These are phyloP conservation scores for Cucurbita moschata DNA, from an alignment of 306 rosid species.

Conservation along the genomic window DNA sequence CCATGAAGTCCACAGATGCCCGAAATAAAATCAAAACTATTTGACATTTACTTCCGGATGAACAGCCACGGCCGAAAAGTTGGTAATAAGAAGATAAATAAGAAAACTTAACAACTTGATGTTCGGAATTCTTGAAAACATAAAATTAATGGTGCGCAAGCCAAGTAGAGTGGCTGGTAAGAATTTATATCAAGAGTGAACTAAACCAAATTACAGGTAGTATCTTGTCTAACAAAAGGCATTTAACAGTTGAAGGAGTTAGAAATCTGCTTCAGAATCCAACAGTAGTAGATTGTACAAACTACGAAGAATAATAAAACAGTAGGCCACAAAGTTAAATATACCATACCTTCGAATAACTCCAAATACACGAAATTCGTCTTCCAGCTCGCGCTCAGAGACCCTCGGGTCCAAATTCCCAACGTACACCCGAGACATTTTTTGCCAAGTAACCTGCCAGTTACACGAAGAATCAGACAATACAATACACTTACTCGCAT, in stretches of 20 bases:
- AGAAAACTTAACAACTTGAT: background rate
- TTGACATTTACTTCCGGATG: background rate
- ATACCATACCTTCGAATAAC: constrained; percentile 67
- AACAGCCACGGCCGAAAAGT: background rate
- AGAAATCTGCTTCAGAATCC: background rate
- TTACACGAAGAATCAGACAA: background rate
- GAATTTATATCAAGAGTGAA: background rate
- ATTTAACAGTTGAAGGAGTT: background rate
- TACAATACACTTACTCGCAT: background rate
- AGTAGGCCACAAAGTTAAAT: background rate
- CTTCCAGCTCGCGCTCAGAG: constrained; percentile 87
- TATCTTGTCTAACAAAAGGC: background rate
- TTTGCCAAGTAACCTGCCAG: constrained; percentile 21
- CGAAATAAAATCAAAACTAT: background rate
- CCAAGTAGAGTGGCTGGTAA: background rate
- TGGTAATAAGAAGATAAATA: background rate
- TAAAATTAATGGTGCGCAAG: too few relatives aligned
- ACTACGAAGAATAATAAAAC: background rate
- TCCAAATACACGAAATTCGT: constrained; percentile 86
- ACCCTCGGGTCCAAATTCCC: constrained; percentile 90
- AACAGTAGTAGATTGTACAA: background rate
- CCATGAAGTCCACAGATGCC: background rate
- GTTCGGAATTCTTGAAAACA: background rate
- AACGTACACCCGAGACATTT: constrained; percentile 89
- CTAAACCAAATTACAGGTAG: too few relatives aligned